Base-by-base conservation (phyloP, 1,284 basidiomycete genomes). In the Leccinum cinnamomeum region DNA sequence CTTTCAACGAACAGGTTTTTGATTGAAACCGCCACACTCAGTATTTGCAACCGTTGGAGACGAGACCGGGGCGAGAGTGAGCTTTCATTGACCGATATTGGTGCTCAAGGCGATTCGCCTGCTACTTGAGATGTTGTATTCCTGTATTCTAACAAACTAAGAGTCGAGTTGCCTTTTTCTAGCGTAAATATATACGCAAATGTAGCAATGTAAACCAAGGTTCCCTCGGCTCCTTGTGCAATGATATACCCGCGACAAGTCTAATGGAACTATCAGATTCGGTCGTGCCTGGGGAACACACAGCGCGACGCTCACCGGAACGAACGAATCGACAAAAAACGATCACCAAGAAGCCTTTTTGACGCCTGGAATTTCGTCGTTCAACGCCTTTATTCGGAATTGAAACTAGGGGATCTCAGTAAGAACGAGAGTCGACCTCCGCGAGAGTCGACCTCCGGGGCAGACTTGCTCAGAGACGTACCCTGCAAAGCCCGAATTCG, bases 401-500 rank as follows among this genome's bases (percentile, higher is more conserved):
- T 95, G 93, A 78, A 86, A 93, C 95, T 97, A 74, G 3, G 23
- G 50, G 2, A 5, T 23, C 41, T 51, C 18, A 58, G 50, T 61
- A 16, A 60, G 53, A 33, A 35, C 54, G 28, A 20, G 25, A 5
- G 51, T 28, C 58, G 20, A 33, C 16, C 23, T 53, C 2, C 8
- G 16, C 54, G 28, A 20, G 25, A 5, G 51, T 28, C 58, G 20
- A 33, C 16, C 23, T 53, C 2, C 8, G 16, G 16, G 18, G 33
- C 44, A 46, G 11, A 20, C 6, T 12, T 37, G 33, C 90, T 67
- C 76, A 14, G 62, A 50, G 28, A 53, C 92, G 62, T 75, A 96
- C 95, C 72, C 96, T 84, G 70, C 88, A 95, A 50, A 98, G 76
- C 0, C 87, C 94, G 78, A 97, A 97, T 76, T 96, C 91, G 70